Evolutionary conservation across 495 filamentous ascomycete species (phyloP), one percentile per base, ranked within the genome.

Genomic region (Acidiella bohemica): DNA sequence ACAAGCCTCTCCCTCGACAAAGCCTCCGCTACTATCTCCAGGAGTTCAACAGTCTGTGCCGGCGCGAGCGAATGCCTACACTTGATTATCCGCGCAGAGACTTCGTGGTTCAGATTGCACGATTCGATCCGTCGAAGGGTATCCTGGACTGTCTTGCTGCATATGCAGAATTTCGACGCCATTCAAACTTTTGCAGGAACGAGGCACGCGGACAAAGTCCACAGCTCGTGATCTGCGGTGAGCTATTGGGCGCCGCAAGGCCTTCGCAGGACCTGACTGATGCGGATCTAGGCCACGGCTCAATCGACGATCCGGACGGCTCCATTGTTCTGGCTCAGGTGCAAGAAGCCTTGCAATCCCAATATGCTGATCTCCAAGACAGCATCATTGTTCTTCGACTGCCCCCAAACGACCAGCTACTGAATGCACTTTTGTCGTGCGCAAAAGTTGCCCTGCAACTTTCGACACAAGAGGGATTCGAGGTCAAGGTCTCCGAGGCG

Each of bases 401-500:
- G 1, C 69, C 75, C 2, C 81, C 81, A 4, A 78, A 73, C 10
- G 84, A 93, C 50, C 84, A 90, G 56, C 60, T 84, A 12, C 74
- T 93, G 51, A 86, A 90, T 52, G 76, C 79, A 0, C 58, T 93
- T 10, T 63, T 93, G 24, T 75, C 79, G 25, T 77, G 76, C 34
- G 76, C 81, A 2, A 72, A 75, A 41, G 68, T 86, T 17, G 78
- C 75, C 0, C 66, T 88, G 28, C 84, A 93, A 57, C 70, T 93
- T n/a, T 88, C 81, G 4, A 84, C 75, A 2, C 74, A 79, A 14
- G 84, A 90, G 55, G 84, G 83, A 2, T 93, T 92, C 51, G 84
- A 93, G 56, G 78, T 90, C 39, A 93, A 90, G 60, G 84, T 92
- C 11, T 85, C 80, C 0, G 84, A 93, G 57, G 84, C 83, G 18